Percentiles rank a stretch among this genome's conserved stretches.
Evolutionary conservation across 305 asterid genomes (phyloP).

Genomic region (Plantago coronopus): DNA sequence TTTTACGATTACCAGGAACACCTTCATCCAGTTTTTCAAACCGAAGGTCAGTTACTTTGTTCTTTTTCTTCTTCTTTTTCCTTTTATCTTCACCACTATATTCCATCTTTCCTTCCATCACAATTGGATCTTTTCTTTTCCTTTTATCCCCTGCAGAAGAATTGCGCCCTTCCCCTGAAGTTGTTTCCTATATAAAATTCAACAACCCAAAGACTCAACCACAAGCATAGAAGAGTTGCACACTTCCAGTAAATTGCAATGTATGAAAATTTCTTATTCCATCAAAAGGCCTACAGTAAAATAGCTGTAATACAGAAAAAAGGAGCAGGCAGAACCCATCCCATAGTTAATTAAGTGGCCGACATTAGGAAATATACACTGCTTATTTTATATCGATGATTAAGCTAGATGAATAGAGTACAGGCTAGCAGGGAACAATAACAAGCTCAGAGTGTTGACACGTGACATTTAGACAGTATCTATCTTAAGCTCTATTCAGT

Average conservation of each 20-base stretch:
- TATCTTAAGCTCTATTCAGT: no score
- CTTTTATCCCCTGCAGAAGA: slow-evolving; percentile 27
- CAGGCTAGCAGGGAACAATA: no score
- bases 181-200: neutral
- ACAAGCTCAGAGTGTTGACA: neutral
- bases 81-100: slow-evolving; percentile 38
- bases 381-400: neutral
- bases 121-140: slow-evolving; percentile 37
- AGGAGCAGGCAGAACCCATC: neutral
- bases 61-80: slow-evolving; percentile 56
- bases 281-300: neutral
- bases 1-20: slow-evolving; percentile 52
- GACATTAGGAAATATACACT: no score
- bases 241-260: neutral
- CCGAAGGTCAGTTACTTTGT: slow-evolving; percentile 64
- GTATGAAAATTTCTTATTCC: neutral
- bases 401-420: neutral
- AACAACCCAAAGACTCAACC: neutral
- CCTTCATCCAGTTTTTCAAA: slow-evolving; percentile 44
- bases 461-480: no score
- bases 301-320: neutral
- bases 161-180: neutral
- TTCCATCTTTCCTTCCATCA: slow-evolving; percentile 22
- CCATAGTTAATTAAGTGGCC: neutral
- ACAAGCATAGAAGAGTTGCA: neutral